Evolutionary conservation across 1,139 yeast genomes (phyloP), one percentile per base, ranked within the genome.

Genomic region (Sugiyamaella paludigena): DNA sequence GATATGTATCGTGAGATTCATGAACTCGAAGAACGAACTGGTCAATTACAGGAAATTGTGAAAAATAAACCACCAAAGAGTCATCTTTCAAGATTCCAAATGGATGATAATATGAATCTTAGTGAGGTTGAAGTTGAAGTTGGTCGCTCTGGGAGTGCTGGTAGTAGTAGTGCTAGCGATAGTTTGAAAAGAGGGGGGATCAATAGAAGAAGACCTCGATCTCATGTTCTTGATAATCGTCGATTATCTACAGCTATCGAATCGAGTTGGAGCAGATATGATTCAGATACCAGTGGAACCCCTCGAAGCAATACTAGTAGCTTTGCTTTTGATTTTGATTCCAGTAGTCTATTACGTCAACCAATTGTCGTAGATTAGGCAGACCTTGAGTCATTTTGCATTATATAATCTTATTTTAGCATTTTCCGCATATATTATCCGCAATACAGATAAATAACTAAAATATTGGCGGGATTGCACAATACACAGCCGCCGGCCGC

Each of bases 1-100:
- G 59, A 61, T 36, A 62, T 63, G 64, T 60, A 61, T 43, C 54
- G 52, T n/a, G 66, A 62, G 38, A 50, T 63, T 47, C 61, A 60
- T 16, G 61, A 60, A 39, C 50, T 63, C 33, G 64, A 62, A 46
- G 51, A 50, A 26, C 54, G 59, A 27, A 58, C 65, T 4, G 59
- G 56, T 2, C 53, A 57, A 43, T 51, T 61, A 2, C 56, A 60
- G 5, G 53, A 49, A 27, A 41, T 57, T 27, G 59, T 59, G 16
- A 31, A 39, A 32, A 40, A 40, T 26, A 45, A 47, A 29, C 47
- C 49, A 19, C 36, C 39, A 10, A 16, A 31, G n/a, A 31, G 36
- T 13, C 37, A 32, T 39, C 41, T 13, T 16, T 19, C 24, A 5
- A 37, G 12, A 32, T 43, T 30, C 24, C 24, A 31, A 43, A 37